Evolutionary conservation across 2,329 filamentous ascomycete species (phyloP).

Genomic region (Aureobasidium sp.): DNA sequence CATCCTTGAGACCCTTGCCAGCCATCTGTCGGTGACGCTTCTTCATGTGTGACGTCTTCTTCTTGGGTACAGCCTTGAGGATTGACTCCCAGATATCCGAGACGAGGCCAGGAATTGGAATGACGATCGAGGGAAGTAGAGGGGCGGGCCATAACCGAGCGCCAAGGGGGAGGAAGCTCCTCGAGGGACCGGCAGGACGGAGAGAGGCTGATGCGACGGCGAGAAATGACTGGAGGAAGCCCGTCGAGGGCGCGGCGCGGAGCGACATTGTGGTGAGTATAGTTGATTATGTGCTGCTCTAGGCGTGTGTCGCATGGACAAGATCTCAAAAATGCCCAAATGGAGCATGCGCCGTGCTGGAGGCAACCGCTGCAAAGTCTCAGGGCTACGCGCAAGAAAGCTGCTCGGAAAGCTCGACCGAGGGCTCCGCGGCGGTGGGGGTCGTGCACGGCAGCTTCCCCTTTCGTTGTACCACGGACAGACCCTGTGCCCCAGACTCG

Average conservation of each 20-base stretch:
- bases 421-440: neutral
- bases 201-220: constrained; percentile 41
- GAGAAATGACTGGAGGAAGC: constrained; percentile 46
- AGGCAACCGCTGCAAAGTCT: neutral
- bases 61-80: constrained; percentile 90
- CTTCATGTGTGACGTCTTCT: constrained; percentile 96
- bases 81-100: constrained; percentile 88
- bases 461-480: constrained; percentile 26
- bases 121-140: constrained; percentile 51
- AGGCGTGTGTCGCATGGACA: neutral
- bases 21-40: constrained; percentile 91
- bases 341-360: neutral
- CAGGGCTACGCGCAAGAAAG: neutral
- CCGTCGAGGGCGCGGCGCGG: constrained; percentile 32
- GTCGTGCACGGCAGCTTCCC: constrained; percentile 28
- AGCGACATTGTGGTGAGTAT: constrained; percentile 29
- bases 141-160: constrained; percentile 38
- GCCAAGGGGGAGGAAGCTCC: constrained; percentile 40
- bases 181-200: constrained; percentile 33
- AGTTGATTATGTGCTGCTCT: neutral
- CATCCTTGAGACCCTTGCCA: constrained; percentile 88
- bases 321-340: constrained; percentile 1
- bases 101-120: constrained; percentile 64
- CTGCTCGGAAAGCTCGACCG: neutral
- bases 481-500: constrained; percentile 15